Evolutionary conservation across 1,284 basidiomycete species (phyloP).

Genomic region (Trametes polyzona): DNA sequence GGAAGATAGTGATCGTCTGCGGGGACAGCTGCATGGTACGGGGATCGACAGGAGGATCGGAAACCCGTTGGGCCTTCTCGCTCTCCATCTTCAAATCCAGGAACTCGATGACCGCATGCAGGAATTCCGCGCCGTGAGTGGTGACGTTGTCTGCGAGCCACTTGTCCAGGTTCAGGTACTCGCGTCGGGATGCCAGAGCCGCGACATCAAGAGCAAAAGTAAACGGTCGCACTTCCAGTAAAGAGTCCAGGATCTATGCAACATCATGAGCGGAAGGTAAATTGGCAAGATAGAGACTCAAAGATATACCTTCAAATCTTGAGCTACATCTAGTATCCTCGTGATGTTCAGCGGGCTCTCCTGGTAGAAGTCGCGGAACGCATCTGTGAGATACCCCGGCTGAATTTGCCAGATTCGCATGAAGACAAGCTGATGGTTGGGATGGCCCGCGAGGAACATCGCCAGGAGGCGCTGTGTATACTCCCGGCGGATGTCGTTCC

Average conservation of each 20-base stretch:
- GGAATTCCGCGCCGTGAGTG: conserved; percentile 82
- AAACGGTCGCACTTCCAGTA: conserved; percentile 88
- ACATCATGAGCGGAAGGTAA: not conserved
- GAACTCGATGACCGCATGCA: conserved; percentile 87
- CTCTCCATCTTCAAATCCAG: conserved; percentile 90
- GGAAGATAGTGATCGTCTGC: conserved; percentile 89
- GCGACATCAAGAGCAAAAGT: conserved; percentile 93
- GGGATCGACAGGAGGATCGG: conserved; percentile 79
- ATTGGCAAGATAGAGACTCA: not conserved
- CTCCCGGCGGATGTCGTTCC: conserved; percentile 86
- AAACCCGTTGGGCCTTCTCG: conserved; percentile 79
- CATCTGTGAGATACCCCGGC: conserved; percentile 82
- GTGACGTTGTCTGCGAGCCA: conserved; percentile 92
- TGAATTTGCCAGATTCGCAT: conserved; percentile 95
- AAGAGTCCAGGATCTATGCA: conserved; percentile 81
- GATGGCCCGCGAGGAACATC: conserved; percentile 92
- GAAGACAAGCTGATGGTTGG: conserved; percentile 95
- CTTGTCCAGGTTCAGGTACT: conserved; percentile 95
- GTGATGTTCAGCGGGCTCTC: conserved; percentile 94
- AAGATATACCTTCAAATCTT: conserved; percentile 83
- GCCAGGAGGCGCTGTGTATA: conserved; percentile 86
- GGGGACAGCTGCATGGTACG: conserved; percentile 84
- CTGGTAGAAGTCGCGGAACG: conserved; percentile 90
- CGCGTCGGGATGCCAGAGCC: conserved; percentile 88
- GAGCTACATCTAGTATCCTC: conserved; percentile 92